These are phyloP conservation scores for Beauveria bassiana DNA, from an alignment of 2,329 filamentous ascomycete genomes.

Conservation along the genomic window DNA sequence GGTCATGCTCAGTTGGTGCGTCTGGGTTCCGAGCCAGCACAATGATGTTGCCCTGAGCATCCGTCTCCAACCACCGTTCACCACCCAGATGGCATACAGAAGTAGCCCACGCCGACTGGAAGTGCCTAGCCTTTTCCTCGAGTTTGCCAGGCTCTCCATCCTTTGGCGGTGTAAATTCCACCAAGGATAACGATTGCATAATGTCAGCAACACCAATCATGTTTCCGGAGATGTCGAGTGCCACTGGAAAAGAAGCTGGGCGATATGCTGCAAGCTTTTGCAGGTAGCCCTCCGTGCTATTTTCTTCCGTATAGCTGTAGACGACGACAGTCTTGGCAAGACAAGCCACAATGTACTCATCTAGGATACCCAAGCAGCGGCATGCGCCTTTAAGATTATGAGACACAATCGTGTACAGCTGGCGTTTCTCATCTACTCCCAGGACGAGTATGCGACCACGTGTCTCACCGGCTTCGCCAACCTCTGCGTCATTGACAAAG, in stretches of 20 bases:
- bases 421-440: conserved; percentile 68
- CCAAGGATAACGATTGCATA: conserved; percentile 82
- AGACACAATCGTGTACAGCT: conserved; percentile 63
- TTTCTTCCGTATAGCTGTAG: conserved; percentile 49
- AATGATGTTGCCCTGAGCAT: conserved; percentile 80
- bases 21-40: conserved; percentile 67
- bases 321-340: conserved; percentile 78
- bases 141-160: conserved; percentile 55
- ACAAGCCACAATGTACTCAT: conserved; percentile 72
- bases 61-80: conserved; percentile 72
- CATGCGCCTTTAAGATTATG: conserved; percentile 71
- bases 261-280: conserved; percentile 69
- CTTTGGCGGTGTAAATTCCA: conserved; percentile 58
- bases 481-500: conserved; percentile 57
- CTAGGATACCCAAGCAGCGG: conserved; percentile 66
- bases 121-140: conserved; percentile 70
- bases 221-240: conserved; percentile 65
- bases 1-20: conserved; percentile 69
- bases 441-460: conserved; percentile 76
- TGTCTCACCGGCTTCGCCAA: conserved; percentile 36
- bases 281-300: conserved; percentile 48
- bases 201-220: conserved; percentile 81
- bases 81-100: conserved; percentile 64
- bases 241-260: conserved; percentile 75
- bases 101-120: conserved; percentile 74